A percentile compares a stretch with the other conserved stretches of the same genome.
These are phyloP conservation scores for Oryza punctata DNA, from an alignment of 176 grass and related monocot species.

Conservation along the genomic window DNA sequence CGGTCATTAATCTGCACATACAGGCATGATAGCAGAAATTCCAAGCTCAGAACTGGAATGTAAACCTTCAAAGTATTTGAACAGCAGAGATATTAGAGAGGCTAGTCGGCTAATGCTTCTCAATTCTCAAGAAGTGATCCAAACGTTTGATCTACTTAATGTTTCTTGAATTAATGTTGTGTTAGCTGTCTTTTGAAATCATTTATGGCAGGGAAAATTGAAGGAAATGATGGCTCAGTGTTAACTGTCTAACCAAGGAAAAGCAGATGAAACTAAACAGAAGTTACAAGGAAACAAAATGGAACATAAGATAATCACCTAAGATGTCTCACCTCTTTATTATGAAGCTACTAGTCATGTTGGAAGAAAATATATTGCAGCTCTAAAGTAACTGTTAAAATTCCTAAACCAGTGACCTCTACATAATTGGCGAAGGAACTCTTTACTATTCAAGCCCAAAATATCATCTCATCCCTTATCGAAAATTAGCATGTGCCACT, in stretches of 20 bases:
- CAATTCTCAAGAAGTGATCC: constrained; percentile 3
- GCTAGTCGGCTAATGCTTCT: not conserved
- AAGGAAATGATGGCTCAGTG: not conserved
- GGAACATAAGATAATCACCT: not conserved
- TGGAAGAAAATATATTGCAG: too few relatives aligned
- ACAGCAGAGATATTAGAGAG: not conserved
- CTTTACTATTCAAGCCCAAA: not conserved
- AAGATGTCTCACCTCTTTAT: too few relatives aligned
- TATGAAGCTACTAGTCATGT: too few relatives aligned
- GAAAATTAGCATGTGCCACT: not conserved
- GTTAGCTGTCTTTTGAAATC: not conserved
- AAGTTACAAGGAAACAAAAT: not conserved
- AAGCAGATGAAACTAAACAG: not conserved
- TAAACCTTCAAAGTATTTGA: constrained; percentile 22
- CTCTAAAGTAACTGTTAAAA: not conserved
- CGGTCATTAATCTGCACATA: constrained; percentile 86
- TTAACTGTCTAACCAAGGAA: not conserved
- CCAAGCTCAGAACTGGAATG: constrained; percentile 26
- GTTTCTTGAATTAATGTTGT: not conserved
- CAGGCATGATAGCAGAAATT: constrained; percentile 24
- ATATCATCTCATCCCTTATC: not conserved
- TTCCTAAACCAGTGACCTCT: not conserved
- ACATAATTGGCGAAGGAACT: too few relatives aligned
- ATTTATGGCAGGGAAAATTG: not conserved
- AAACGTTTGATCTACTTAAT: constrained; percentile 7